A percentile compares a stretch with the other conserved stretches of the same genome.
Conservation (phyloP, 2,329 filamentous ascomycete species). For the Aureobasidium pullulans region DNA sequence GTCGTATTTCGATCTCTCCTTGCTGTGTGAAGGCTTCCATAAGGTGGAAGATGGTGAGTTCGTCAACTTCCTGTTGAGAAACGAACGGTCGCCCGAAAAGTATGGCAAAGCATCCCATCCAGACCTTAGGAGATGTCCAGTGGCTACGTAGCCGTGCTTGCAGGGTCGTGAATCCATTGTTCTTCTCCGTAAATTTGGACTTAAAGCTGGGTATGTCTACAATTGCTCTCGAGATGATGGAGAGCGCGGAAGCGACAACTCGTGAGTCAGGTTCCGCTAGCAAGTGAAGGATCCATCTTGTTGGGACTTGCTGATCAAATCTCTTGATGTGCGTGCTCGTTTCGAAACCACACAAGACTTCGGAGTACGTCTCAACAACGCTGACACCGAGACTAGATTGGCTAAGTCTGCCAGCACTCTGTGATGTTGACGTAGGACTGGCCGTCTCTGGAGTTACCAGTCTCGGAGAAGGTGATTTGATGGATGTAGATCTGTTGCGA, state of each 20-base stretch:
- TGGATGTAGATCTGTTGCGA: neutral
- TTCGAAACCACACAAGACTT: conserved; percentile 66
- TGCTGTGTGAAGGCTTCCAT: conserved; percentile 59
- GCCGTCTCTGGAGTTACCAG: neutral
- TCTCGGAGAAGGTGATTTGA: neutral
- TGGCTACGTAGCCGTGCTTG: conserved; percentile 72
- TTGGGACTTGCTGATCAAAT: conserved; percentile 90
- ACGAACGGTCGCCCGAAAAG: conserved; percentile 78
- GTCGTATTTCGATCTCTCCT: conserved; percentile 57
- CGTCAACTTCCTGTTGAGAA: conserved; percentile 62
- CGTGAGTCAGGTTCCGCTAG: conserved; percentile 79
- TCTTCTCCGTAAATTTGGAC: conserved; percentile 77
- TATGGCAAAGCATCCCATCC: conserved; percentile 82
- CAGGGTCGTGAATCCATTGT: conserved; percentile 82
- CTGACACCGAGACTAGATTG: conserved; percentile 66
- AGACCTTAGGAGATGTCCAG: conserved; percentile 80
- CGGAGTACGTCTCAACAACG: conserved; percentile 69
- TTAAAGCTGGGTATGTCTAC: conserved; percentile 77
- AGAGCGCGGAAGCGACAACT: conserved; percentile 71
- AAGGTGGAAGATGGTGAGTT: conserved; percentile 68
- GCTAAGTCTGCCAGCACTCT: conserved; percentile 23
- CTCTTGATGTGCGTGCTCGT: conserved; percentile 66
- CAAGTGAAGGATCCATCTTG: conserved; percentile 72
- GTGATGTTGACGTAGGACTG: neutral
- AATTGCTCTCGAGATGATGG: conserved; percentile 75